Evolutionary conservation across 805 yeast genomes (phyloP), one percentile per base, ranked within the genome.

Genomic region (Zygotorulaspora sp.): DNA sequence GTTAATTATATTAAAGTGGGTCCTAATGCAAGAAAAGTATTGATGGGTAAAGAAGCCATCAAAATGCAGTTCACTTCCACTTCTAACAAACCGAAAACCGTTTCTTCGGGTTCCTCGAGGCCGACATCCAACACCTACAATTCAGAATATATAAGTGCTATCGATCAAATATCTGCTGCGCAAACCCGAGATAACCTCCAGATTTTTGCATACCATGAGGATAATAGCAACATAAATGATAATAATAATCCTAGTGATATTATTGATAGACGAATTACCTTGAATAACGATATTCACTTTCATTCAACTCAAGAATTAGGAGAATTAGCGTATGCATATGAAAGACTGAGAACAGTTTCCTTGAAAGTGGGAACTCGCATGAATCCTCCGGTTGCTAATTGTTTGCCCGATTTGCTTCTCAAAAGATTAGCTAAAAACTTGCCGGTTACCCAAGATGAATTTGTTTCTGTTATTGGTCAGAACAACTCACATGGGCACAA

Each of bases 1-100:
- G 67, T 83, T 2, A 82, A 83, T 36, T 90, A 90, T 53, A 73
- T 89, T 4, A 70, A 69, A 45, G 48, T 70, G 1, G 95, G 95
- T 0, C 66, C 68, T 1, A 63, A 70, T n/a, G 78, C 88, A 1
- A 52, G 61, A 11, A 53, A 52, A 1, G 67, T 87, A 1, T 50
- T 81, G 35, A 49, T 52, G 7, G 74, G 74, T 2, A 54, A 49
- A 3, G 66, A 67, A 41, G 65, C 57, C 32, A 68, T 84, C n/a
- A 57, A 61, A 6, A 74, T 83, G 66, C 63, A 70, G 12, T 79
- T 81, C 55, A 65, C 69, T 20, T 35, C 45, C 14, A 41, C 54
- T 2, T 52, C 55, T 6, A 30, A 41, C 6, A 33, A 36, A 14
- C 44, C 56, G 2, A 44, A 52, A 22, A 36, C 58, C 1, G 31